Evolutionary conservation across 2,329 filamentous ascomycete species (phyloP), one percentile per base, ranked within the genome.

Genomic region (Immersiporthe knoxdaviesiana): DNA sequence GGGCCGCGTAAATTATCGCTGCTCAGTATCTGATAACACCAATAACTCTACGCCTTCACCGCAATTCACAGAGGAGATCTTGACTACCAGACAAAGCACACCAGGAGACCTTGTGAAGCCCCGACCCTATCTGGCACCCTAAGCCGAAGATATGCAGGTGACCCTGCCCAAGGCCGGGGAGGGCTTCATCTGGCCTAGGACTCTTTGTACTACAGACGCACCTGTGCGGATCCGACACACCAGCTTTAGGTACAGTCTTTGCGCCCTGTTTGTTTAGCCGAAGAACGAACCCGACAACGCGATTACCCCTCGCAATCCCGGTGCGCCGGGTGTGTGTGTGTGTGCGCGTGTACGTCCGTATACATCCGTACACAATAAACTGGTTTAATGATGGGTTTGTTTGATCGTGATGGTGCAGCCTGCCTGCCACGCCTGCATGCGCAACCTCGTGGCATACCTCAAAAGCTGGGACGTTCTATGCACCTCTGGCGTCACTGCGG

Each of bases 401-500:
- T 47, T n/a, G 21, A 21, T n/a, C n/a, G n/a, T 10, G 7, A 47
- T 39, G 61, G 62, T 37, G 35, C 59, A 41, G 24, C 35, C 35
- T 35, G 35, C 8, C n/a, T n/a, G n/a, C n/a, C n/a, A n/a, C n/a
- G 37, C 37, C 24, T 63, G 61, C 41, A 27, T 32, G 39, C 24
- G 59, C 35, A 39, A 63, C 32, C 61, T 21, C 27, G 3, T 44
- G 16, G n/a, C 24, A 50, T 32, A 8, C 60, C 24, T 41, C 21
- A 24, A n/a, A n/a, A 39, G n/a, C n/a, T 18, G 30, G 39, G 27
- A 63, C 41, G 27, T 10, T 44, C n/a, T 24, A 58, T 59, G 63
- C 52, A 65, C 54, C 52, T 44, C 11, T 59, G 27, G 52, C 63
- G 63, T 65, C 63, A 65, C 37, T 65, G 63, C 24, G 63, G 63